A percentile compares a stretch with the other conserved stretches of the same genome.
Conservation (phyloP, 352 stramenopile species). For the Achlya hypogyna region DNA sequence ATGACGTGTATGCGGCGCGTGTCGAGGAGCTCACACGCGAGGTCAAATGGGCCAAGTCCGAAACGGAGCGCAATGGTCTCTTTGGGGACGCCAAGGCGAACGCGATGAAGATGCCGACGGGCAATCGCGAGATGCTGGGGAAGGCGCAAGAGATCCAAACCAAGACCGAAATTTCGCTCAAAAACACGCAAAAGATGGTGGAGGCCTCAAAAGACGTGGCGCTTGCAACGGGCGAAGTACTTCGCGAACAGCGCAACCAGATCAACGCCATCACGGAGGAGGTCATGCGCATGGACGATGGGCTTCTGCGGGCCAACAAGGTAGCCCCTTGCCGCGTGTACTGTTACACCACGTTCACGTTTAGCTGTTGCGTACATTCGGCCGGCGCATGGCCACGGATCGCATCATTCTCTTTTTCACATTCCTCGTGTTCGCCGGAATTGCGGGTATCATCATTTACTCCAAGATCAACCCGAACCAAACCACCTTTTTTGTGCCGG, state of each 20-base stretch:
- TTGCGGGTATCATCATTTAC: constrained; percentile 78
- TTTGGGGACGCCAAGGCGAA: constrained; percentile 42
- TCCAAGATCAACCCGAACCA: constrained; percentile 65
- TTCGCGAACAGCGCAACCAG: constrained; percentile 74
- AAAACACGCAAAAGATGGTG: constrained; percentile 82
- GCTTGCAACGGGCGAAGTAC: constrained; percentile 60
- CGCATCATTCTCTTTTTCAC: constrained; percentile 71
- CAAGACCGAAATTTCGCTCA: constrained; percentile 77
- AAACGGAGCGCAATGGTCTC: constrained; percentile 64
- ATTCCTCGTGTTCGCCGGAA: constrained; percentile 70
- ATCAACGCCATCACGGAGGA: constrained; percentile 83
- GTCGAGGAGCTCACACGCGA: constrained; percentile 75
- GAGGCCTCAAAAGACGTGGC: constrained; percentile 74
- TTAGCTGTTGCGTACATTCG: constrained; percentile 68
- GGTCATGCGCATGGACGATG: constrained; percentile 81
- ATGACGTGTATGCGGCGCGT: constrained; percentile 64
- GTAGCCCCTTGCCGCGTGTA: background rate
- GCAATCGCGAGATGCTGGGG: constrained; percentile 71
- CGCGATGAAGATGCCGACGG: constrained; percentile 26
- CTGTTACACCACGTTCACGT: background rate
- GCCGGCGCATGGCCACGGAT: constrained; percentile 72
- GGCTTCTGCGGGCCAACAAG: constrained; percentile 59
- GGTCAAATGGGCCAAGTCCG: constrained; percentile 67
- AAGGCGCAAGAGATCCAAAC: constrained; percentile 68
- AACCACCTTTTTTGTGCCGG: constrained; percentile 74